These are phyloP conservation scores for Conringia planisiliqua DNA, from an alignment of 345 rosid species.

Conservation along the genomic window DNA sequence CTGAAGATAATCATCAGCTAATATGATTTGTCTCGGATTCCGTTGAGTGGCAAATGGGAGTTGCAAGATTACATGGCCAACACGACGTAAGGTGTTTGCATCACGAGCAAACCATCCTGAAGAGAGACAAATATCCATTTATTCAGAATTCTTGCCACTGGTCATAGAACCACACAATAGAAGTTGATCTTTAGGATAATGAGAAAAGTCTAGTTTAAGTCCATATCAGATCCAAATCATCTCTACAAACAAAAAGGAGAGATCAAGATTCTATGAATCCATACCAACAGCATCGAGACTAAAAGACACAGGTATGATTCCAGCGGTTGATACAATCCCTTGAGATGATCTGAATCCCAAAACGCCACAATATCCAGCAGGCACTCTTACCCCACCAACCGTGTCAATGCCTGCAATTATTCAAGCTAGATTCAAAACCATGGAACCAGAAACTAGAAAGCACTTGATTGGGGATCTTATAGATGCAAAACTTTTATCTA, in stretches of 20 bases:
- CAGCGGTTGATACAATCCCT: constrained; percentile 58
- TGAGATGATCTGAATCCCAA: constrained; percentile 82
- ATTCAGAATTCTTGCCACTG: not conserved
- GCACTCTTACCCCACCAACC: constrained; percentile 87
- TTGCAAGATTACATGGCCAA: constrained; percentile 87
- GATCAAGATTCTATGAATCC: constrained; percentile 8
- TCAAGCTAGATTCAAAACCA: not conserved
- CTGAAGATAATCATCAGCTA: constrained; percentile 93
- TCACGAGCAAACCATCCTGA: constrained; percentile 95
- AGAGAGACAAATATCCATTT: constrained; percentile 13
- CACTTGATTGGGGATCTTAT: not conserved
- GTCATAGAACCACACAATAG: not conserved
- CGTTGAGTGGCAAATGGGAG: constrained; percentile 78
- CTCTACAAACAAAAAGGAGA: not conserved
- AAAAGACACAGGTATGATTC: constrained; percentile 61
- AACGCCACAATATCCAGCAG: constrained; percentile 77
- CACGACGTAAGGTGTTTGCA: constrained; percentile 68
- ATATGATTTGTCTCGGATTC: constrained; percentile 75
- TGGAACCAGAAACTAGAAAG: not conserved
- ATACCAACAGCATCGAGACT: constrained; percentile 89
- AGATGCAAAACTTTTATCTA: not conserved
- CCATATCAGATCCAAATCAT: constrained; percentile 6
- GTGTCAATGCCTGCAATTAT: constrained; percentile 72
- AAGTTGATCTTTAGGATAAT: not conserved
- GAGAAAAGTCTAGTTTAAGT: not conserved